These are phyloP conservation scores for Stephanodiscus triporus DNA, from an alignment of 108 stramenopile genomes.

Conservation along the genomic window DNA sequence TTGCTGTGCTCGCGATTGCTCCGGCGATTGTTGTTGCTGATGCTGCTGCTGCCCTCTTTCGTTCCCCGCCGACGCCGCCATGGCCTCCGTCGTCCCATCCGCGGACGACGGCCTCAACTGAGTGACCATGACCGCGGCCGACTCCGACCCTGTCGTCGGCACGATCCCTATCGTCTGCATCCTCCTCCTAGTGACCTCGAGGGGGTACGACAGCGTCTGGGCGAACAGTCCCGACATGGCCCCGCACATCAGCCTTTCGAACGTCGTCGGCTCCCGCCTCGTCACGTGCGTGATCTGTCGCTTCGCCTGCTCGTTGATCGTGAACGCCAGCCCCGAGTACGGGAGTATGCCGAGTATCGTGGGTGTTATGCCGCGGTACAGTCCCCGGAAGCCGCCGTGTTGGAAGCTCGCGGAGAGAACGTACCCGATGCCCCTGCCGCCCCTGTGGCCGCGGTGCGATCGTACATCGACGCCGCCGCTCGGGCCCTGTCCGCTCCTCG, in stretches of 20 bases:
- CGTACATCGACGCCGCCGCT: no score
- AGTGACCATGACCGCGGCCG: slow-evolving; percentile 65
- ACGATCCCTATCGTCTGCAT: slow-evolving; percentile 97
- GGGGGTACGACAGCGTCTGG: slow-evolving; percentile 91
- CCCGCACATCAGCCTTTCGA: slow-evolving; percentile 89
- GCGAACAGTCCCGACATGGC: slow-evolving; percentile 90
- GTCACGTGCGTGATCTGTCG: slow-evolving; percentile 66
- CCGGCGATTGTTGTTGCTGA: not conserved
- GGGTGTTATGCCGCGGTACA: slow-evolving; percentile 91
- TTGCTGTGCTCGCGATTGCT: slow-evolving; percentile 8
- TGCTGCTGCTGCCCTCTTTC: slow-evolving; percentile 2
- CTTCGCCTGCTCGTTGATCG: slow-evolving; percentile 93
- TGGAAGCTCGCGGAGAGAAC: not conserved
- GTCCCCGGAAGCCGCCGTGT: slow-evolving; percentile 54
- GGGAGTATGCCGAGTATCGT: slow-evolving; percentile 95
- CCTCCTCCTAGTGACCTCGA: slow-evolving; percentile 92
- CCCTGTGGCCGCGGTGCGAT: not conserved
- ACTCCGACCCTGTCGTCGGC: slow-evolving; percentile 67
- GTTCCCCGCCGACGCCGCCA: not conserved
- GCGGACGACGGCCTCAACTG: slow-evolving; percentile 5
- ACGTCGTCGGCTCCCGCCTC: slow-evolving; percentile 77
- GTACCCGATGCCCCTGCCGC: slow-evolving; percentile 6
- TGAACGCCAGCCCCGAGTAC: slow-evolving; percentile 94
- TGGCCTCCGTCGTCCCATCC: not conserved
- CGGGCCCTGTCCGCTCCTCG: not conserved